Evolutionary conservation across 1,284 basidiomycete genomes (phyloP).

Genomic region (Fomitiporia mediterranea): DNA sequence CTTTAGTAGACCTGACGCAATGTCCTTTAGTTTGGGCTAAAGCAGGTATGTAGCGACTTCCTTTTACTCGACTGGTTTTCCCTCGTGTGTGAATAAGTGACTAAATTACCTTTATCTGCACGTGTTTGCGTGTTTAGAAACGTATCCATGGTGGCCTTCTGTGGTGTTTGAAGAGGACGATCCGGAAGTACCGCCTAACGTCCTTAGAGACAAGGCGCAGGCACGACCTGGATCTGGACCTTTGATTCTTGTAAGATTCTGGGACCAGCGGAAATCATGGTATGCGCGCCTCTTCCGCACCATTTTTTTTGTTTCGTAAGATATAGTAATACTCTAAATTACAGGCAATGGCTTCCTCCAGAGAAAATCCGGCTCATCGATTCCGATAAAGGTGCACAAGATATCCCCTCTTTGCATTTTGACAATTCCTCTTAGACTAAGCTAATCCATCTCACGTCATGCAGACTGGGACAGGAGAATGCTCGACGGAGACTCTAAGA

Average conservation of each 20-base stretch:
- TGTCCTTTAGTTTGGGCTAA: slow-evolving; percentile 59
- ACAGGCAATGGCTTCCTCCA: slow-evolving; percentile 49
- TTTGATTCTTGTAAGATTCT: slow-evolving; percentile 63
- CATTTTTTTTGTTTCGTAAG: not conserved
- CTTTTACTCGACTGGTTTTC: not conserved
- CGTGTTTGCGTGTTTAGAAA: slow-evolving; percentile 33
- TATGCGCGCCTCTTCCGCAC: slow-evolving; percentile 24
- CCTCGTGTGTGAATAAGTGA: not conserved
- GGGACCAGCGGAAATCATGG: slow-evolving; percentile 58
- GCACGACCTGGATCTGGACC: slow-evolving; percentile 32
- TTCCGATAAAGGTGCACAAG: slow-evolving; percentile 48
- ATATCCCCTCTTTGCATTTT: not conserved
- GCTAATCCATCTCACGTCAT: not conserved
- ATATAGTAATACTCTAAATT: too few relatives aligned
- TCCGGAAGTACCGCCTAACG: slow-evolving; percentile 43
- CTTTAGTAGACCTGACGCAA: slow-evolving; percentile 15
- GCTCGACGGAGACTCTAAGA: slow-evolving; percentile 36
- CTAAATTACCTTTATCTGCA: too few relatives aligned
- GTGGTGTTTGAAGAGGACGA: slow-evolving; percentile 52
- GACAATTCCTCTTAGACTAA: not conserved
- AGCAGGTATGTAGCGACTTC: slow-evolving; percentile 39
- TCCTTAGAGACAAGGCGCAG: slow-evolving; percentile 37
- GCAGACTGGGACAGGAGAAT: slow-evolving; percentile 50
- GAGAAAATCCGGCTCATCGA: slow-evolving; percentile 51
- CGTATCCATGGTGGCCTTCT: slow-evolving; percentile 66